Base-by-base conservation (phyloP, 768 basidiomycete genomes). In the Mycena galopus region DNA sequence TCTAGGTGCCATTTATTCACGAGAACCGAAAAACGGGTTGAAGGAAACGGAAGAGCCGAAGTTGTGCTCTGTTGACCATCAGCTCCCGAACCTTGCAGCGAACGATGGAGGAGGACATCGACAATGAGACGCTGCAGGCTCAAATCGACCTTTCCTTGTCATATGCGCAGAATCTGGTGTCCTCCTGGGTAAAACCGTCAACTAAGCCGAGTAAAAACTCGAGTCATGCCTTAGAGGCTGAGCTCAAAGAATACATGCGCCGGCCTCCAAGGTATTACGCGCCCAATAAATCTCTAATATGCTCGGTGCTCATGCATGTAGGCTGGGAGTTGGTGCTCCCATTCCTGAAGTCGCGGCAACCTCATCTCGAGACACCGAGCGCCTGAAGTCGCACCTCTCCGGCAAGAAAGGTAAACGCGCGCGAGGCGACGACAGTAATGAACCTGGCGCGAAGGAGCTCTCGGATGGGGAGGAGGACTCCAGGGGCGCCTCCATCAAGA, bases 81-180 rank as follows among this genome's bases (percentile, higher is more conserved):
- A 10, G 7, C 42, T 6, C 21, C 17, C 44, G 21, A n/a, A n/a
- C 21, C 35, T 51, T 33, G 30, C 32, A 23, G 30, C 33, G 80
- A 79, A 76, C 80, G 53, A 68, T 75, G 27, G 82, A 87, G 68
- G 88, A 91, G 74, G 89, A 91, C 47, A 85, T 94, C 55, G 92
- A 94, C 78, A 75, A 85, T 59, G 92, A 93, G 77, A 84, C 88
- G 37, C 84, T 95, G 47, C 94, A 95, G 80, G 93, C 94, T n/a
- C 93, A 93, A 82, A 90, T 95, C 63, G 92, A 95, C 80, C 83
- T 93, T 77, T 90, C 94, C 25, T 90, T 95, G 89, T 91, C 94
- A 7, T 89, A 91, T 80, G 90, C 92, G 2, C 89, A 94, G 73
- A 86, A 89, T 78, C 86, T 95, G 76, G 89, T 93, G 53, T 86